Base-by-base conservation (phyloP, 768 basidiomycete genomes). In the Russula emetica region DNA sequence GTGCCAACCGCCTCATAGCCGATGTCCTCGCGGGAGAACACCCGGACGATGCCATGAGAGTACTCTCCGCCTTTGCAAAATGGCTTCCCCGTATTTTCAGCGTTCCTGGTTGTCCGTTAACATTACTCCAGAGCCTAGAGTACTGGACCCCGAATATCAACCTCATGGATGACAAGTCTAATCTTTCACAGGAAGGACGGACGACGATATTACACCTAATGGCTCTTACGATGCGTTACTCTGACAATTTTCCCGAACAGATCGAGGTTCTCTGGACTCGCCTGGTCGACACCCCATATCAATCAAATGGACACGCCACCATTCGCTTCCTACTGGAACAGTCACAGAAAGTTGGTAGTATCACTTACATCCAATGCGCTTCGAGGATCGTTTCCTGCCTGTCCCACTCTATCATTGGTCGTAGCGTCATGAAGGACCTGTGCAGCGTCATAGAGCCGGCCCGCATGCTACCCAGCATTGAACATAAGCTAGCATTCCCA, bases 301-400 rank as follows among this genome's bases (percentile, higher is more conserved):
- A 85, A 60, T 79, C 82, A 26, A 93, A 94, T 64, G 89, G 90
- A 1, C 88, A 86, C 59, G 90, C 91, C 3, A 79, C 92, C 18
- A 79, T 90, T 55, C 82, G 87, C 34, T 98, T 93, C 74, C 78
- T 98, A 3, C 78, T 96, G 40, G 92, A 94, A 68, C 92, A 96
- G 70, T 90, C 92, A 1, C 85, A 88, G 67, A 90, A 88, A 73
- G 86, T 94, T 49, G 87, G 89, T 44, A 93, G 85, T 67, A 80
- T 82, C 5, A 82, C 85, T 18, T 95, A 92, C 74, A 82, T 96
- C 63, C 79, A 78, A 50, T 90, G 90, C 70, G 89, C 90, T 1
- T 84, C 88, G 50, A 87, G 87, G 67, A 84, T 95, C 58, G 83
- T 96, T 24, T 88, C 92, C 0, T 94, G 86, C 68, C 80, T 98